These are phyloP conservation scores for Mortierella sp. DNA, from an alignment of 371 early-diverging fungal genomes.

Conservation along the genomic window DNA sequence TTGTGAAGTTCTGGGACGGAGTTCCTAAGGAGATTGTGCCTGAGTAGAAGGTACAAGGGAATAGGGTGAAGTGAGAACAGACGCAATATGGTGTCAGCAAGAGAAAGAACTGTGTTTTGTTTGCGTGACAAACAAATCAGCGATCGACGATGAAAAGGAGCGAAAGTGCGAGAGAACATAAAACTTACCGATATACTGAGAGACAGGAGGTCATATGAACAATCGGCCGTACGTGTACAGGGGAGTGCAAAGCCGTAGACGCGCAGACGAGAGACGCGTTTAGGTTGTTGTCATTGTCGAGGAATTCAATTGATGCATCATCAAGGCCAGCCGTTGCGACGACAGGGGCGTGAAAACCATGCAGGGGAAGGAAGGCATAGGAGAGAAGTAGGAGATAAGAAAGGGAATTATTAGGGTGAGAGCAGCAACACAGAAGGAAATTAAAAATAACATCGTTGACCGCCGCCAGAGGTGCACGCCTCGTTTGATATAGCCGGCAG, in stretches of 20 bases:
- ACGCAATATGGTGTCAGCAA: background rate
- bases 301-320: background rate
- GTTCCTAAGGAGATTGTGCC: conserved; percentile 88
- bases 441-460: conserved; percentile 2
- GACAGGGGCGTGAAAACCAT: background rate
- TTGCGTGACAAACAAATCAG: background rate
- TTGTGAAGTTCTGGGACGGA: conserved; percentile 89
- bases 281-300: background rate
- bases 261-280: background rate
- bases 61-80: background rate
- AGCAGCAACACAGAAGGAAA: background rate
- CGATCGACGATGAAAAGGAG: background rate
- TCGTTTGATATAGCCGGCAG: background rate
- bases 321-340: background rate
- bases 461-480: background rate
- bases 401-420: background rate
- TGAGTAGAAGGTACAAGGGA: conserved; percentile 23
- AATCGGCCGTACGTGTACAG: background rate
- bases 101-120: background rate
- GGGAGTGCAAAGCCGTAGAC: background rate
- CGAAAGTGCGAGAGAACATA: too few species aligned
- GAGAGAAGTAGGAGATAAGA: background rate
- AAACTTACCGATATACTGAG: conserved; percentile 33
- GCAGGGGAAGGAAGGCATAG: background rate
- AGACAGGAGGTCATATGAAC: background rate